A percentile compares a stretch with the other conserved stretches of the same genome.
These are phyloP conservation scores for Lipomyces oligophaga DNA, from an alignment of 805 yeast genomes.

Conservation along the genomic window DNA sequence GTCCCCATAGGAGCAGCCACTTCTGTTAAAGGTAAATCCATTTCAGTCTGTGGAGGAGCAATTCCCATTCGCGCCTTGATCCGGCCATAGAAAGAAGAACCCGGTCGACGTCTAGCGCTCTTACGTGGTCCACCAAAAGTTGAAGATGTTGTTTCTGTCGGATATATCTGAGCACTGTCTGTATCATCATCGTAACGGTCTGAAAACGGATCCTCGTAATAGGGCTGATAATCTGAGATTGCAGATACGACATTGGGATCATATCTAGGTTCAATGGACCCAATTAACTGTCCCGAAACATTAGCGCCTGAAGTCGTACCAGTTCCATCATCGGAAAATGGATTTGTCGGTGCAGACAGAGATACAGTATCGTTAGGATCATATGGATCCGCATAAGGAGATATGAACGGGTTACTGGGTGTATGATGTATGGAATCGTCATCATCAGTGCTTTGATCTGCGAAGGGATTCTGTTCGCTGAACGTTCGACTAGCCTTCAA, in stretches of 20 bases:
- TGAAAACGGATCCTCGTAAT: constrained; percentile 13
- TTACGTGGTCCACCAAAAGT: constrained; percentile 6
- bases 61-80: constrained; percentile 18
- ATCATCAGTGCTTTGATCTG: too few species aligned
- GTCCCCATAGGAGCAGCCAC: constrained; percentile 14
- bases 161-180: constrained; percentile 2
- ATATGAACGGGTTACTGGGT: too few species aligned
- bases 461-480: too few species aligned
- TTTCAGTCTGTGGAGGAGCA: constrained; percentile 18
- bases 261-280: background rate
- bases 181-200: constrained; percentile 2
- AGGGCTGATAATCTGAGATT: constrained; percentile 21
- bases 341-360: too few species aligned
- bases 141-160: too few species aligned
- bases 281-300: too few species aligned
- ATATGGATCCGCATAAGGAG: too few species aligned
- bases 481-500: too few species aligned
- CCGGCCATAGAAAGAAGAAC: constrained; percentile 17
- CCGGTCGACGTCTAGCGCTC: constrained; percentile 9
- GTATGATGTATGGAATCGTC: too few species aligned
- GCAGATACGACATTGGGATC: constrained; percentile 4
- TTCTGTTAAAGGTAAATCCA: constrained; percentile 25
- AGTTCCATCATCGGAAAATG: too few species aligned
- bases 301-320: too few species aligned
- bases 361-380: too few species aligned